Evolutionary conservation across 768 basidiomycete species (phyloP).

Genomic region (Boletus speciosus): DNA sequence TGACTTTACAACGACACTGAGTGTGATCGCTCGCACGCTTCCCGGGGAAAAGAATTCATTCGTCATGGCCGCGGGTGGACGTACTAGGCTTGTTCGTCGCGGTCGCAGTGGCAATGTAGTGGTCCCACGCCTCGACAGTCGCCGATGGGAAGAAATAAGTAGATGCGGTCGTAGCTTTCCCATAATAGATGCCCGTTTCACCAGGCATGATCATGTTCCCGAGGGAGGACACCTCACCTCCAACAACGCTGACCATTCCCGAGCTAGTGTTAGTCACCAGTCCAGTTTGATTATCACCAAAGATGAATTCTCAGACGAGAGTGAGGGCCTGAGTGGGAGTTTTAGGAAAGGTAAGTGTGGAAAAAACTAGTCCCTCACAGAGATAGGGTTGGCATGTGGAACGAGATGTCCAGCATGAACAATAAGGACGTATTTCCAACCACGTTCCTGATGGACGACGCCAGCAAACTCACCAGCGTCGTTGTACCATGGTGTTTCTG

Average conservation of each 20-base stretch:
- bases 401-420: conserved; percentile 39
- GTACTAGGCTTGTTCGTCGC: too few relatives aligned
- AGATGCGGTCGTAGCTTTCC: too few relatives aligned
- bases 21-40: too few relatives aligned
- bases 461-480: conserved; percentile 56
- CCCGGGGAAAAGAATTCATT: too few relatives aligned
- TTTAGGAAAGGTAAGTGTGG: background rate
- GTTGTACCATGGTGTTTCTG: conserved; percentile 63
- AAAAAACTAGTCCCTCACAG: conserved; percentile 38
- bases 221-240: conserved; percentile 48
- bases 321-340: conserved; percentile 44
- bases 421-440: conserved; percentile 18
- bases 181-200: too few relatives aligned
- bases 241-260: conserved; percentile 33
- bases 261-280: conserved; percentile 38
- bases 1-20: too few relatives aligned
- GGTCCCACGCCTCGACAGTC: too few relatives aligned
- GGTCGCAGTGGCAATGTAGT: too few relatives aligned
- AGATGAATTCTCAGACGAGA: conserved; percentile 28
- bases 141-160: too few relatives aligned
- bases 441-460: conserved; percentile 68
- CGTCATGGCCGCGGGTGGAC: too few relatives aligned
- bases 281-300: conserved; percentile 62
- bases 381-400: conserved; percentile 29
- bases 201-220: too few relatives aligned